These are phyloP conservation scores for Pyrus hybrid DNA, from an alignment of 331 rosid genomes.

Conservation along the genomic window DNA sequence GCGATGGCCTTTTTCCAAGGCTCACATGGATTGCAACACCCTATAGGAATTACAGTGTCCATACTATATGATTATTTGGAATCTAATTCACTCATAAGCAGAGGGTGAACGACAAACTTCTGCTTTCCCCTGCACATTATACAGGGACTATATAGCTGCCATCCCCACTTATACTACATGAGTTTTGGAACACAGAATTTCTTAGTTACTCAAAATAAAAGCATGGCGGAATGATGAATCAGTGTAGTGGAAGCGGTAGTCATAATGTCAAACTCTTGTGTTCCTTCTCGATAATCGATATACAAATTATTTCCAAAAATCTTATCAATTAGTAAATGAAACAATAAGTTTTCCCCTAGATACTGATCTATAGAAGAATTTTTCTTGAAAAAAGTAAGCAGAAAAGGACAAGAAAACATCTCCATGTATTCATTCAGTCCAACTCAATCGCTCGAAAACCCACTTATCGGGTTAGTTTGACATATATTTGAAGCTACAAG, in stretches of 20 bases:
- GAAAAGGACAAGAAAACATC: neutral
- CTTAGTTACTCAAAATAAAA: neutral
- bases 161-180: neutral
- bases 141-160: neutral
- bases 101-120: neutral
- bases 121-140: no score
- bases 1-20: neutral
- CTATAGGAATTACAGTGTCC: neutral
- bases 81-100: neutral
- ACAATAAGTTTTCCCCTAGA: neutral
- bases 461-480: no score
- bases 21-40: neutral
- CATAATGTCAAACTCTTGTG: neutral
- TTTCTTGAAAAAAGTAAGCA: neutral
- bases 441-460: neutral
- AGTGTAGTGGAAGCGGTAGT: neutral
- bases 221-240: neutral
- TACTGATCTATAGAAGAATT: neutral
- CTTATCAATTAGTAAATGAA: neutral
- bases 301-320: neutral
- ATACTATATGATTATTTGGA: neutral
- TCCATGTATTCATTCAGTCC: neutral
- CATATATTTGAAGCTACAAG: neutral
- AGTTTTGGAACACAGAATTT: neutral
- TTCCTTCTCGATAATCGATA: neutral